phyloP scores from a whole-genome alignment of 2,329 filamentous ascomycete species.

The Passalora sequoiae region DNA sequence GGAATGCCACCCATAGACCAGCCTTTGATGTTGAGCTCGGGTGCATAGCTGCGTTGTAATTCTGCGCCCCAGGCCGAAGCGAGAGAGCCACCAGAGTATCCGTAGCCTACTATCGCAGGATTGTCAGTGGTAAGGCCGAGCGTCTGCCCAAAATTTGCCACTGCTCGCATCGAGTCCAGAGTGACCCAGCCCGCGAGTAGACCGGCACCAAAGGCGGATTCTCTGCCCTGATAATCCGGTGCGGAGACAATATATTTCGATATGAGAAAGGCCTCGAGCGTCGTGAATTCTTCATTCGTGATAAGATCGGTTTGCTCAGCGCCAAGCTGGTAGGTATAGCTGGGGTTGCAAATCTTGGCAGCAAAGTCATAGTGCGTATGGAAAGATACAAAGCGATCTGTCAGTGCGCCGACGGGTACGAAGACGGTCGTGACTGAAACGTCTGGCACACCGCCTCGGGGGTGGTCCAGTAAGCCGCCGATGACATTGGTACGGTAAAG shows the following conservation, averaged over 20 bases:
- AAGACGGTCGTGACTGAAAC: conserved; percentile 28
- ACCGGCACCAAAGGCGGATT: conserved; percentile 31
- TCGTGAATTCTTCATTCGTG: conserved; percentile 19
- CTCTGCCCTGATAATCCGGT: conserved; percentile 42
- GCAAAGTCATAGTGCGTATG: conserved; percentile 33
- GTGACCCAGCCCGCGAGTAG: conserved; percentile 40
- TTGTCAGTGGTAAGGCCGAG: conserved; percentile 24
- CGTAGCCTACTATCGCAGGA: conserved; percentile 43
- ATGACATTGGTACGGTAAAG: conserved; percentile 26
- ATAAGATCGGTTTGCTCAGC: conserved; percentile 23
- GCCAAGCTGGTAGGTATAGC: conserved; percentile 32
- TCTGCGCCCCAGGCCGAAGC: conserved; percentile 50
- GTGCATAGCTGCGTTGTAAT: conserved; percentile 49
- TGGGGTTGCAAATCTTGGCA: conserved; percentile 38
- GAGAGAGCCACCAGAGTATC: conserved; percentile 53
- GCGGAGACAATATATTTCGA: conserved; percentile 28
- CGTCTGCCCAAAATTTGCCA: conserved; percentile 26
- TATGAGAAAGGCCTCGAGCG: conserved; percentile 21
- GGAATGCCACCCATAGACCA: conserved; percentile 48
- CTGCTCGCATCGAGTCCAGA: conserved; percentile 42
- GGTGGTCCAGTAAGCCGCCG: no score
- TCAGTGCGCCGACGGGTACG: conserved; percentile 20
- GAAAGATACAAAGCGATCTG: conserved; percentile 28
- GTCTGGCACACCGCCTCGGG: no score
- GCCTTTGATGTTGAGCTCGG: conserved; percentile 48